phyloP scores from a whole-genome alignment of 257 asterid genomes.

The Anisodus acutangulus region DNA sequence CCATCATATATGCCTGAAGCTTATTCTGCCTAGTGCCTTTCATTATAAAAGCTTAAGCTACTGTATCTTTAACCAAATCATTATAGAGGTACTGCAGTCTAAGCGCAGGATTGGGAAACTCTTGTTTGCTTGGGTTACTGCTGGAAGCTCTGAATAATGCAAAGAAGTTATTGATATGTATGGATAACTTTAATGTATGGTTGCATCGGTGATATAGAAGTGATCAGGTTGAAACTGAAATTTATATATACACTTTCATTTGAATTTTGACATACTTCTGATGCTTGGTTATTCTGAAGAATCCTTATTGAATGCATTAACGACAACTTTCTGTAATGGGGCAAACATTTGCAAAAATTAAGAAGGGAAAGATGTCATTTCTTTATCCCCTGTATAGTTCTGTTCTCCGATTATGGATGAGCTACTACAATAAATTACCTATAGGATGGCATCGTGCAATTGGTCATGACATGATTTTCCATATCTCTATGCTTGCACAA shows the following conservation, averaged over 20 bases:
- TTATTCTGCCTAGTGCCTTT: not conserved
- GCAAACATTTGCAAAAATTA: not conserved
- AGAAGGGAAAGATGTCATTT: not conserved
- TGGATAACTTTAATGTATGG: not conserved
- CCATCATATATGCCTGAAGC: not conserved
- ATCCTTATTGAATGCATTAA: not conserved
- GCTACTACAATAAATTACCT: not conserved
- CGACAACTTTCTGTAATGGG: not conserved
- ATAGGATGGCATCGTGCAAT: not conserved
- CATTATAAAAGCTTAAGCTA: not conserved
- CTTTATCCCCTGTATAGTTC: not conserved
- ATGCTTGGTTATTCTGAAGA: not conserved
- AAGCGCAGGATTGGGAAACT: not conserved
- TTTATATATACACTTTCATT: not conserved
- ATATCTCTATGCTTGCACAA: not conserved
- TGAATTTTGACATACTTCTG: not conserved
- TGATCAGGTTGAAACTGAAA: not conserved
- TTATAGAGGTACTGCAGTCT: not conserved
- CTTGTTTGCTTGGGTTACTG: not conserved
- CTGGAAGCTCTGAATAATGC: not conserved
- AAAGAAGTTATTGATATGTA: not conserved
- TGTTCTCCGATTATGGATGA: not conserved
- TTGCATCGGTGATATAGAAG: not conserved
- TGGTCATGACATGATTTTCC: not conserved
- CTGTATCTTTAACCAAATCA: not conserved